A percentile compares a stretch with the other conserved stretches of the same genome.
Evolutionary conservation across 1,284 basidiomycete genomes (phyloP).

Genomic region (Irpex sp.): DNA sequence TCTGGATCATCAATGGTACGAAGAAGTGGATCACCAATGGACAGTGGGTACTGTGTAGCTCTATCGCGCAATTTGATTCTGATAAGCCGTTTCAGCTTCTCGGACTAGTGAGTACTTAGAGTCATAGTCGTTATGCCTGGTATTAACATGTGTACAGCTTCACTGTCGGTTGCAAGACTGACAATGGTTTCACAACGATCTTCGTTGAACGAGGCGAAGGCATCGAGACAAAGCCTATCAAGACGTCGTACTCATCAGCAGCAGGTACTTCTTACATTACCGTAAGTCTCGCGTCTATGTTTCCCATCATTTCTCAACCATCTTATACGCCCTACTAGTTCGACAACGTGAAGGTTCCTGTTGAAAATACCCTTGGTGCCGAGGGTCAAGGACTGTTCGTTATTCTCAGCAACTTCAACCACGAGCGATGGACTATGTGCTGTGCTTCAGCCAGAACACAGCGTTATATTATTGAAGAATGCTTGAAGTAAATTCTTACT

Average conservation of each 20-base stretch:
- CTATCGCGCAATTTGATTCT: background rate
- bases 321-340: constrained; percentile 35
- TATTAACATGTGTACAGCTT: constrained; percentile 33
- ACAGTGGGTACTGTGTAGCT: constrained; percentile 31
- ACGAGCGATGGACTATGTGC: constrained; percentile 74
- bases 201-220: constrained; percentile 75
- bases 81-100: constrained; percentile 20
- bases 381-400: constrained; percentile 83
- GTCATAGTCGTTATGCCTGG: background rate
- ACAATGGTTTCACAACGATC: constrained; percentile 81
- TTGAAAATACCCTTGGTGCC: constrained; percentile 82
- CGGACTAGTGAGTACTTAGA: constrained; percentile 26
- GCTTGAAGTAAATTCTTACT: constrained; percentile 48
- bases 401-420: constrained; percentile 74
- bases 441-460: constrained; percentile 53
- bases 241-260: constrained; percentile 76
- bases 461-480: constrained; percentile 64
- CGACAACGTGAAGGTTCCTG: constrained; percentile 83
- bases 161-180: constrained; percentile 60
- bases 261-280: constrained; percentile 87
- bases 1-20: constrained; percentile 83
- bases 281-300: background rate
- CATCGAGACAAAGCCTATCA: constrained; percentile 84
- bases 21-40: constrained; percentile 90
- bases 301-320: background rate